Percentiles rank a stretch among this genome's conserved stretches.
Conservation (phyloP, 768 basidiomycete genomes). For the Boletus sensibilis region DNA sequence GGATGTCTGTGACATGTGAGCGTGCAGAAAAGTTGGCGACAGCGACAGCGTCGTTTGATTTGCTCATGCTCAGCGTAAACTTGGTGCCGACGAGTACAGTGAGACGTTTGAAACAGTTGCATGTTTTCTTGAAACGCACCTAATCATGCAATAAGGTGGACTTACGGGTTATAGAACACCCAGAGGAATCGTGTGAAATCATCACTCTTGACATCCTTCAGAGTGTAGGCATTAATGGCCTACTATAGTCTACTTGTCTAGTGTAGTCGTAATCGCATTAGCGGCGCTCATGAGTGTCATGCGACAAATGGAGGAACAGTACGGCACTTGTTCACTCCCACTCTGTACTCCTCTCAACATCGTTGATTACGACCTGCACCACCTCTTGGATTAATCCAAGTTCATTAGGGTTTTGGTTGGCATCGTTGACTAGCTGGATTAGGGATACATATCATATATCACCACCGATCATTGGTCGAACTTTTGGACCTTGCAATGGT, state of each 20-base stretch:
- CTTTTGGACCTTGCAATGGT: constrained; percentile 3
- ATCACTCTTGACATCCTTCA: constrained; percentile 42
- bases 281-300: no score
- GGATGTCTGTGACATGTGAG: constrained; percentile 30
- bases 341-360: not conserved
- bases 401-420: constrained; percentile 8
- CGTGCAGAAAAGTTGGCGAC: constrained; percentile 11
- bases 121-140: not conserved
- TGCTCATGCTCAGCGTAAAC: no score
- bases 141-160: not conserved
- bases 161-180: constrained; percentile 65
- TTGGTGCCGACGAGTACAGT: no score
- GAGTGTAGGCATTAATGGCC: constrained; percentile 45
- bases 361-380: constrained; percentile 12
- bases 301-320: constrained; percentile 99
- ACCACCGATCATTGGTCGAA: constrained; percentile 8
- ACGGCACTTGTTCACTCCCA: constrained; percentile 22
- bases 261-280: no score
- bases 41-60: no score
- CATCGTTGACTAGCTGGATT: constrained; percentile 19
- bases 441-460: constrained; percentile 1
- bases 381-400: constrained; percentile 22
- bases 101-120: no score
- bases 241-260: no score
- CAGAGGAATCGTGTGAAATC: constrained; percentile 58